phyloP scores from a whole-genome alignment of 805 yeast species.

The Monosporozyma siamensis region DNA sequence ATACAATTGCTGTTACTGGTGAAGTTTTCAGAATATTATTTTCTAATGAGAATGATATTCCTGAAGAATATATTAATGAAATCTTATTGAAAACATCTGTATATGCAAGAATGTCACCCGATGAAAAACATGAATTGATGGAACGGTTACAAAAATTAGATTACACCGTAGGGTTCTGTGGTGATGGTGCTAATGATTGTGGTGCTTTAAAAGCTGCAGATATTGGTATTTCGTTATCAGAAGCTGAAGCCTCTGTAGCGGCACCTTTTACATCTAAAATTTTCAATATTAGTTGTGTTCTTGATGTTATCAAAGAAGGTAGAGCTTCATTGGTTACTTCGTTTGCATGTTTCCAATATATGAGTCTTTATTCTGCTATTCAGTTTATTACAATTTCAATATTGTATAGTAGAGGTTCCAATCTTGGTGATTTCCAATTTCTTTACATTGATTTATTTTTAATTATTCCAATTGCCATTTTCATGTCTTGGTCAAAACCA shows the following conservation, averaged over 20 bases:
- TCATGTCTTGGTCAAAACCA: conserved; percentile 97
- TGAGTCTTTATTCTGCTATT: conserved; percentile 94
- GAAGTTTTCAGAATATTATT: conserved; percentile 77
- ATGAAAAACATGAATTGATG: conserved; percentile 93
- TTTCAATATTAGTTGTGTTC: conserved; percentile 87
- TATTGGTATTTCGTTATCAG: conserved; percentile 90
- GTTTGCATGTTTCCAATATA: conserved; percentile 93
- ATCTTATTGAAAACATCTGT: conserved; percentile 66
- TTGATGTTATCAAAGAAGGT: conserved; percentile 88
- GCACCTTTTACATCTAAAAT: conserved; percentile 92
- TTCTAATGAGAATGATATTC: conserved; percentile 29
- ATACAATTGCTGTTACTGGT: conserved; percentile 81
- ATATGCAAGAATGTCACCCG: conserved; percentile 98
- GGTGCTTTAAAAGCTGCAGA: conserved; percentile 98
- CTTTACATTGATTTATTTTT: conserved; percentile 84
- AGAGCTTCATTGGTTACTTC: conserved; percentile 91
- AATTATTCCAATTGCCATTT: conserved; percentile 89
- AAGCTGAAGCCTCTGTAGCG: conserved; percentile 97
- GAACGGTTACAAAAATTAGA: conserved; percentile 76
- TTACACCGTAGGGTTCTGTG: conserved; percentile 94
- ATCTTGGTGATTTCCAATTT: conserved; percentile 94
- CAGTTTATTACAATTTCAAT: conserved; percentile 85
- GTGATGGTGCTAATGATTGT: conserved; percentile 99
- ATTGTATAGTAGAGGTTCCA: conserved; percentile 79
- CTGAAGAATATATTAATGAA: conserved; percentile 38